phyloP scores from a whole-genome alignment of 495 filamentous ascomycete species.

The Ramalina peruviana region DNA sequence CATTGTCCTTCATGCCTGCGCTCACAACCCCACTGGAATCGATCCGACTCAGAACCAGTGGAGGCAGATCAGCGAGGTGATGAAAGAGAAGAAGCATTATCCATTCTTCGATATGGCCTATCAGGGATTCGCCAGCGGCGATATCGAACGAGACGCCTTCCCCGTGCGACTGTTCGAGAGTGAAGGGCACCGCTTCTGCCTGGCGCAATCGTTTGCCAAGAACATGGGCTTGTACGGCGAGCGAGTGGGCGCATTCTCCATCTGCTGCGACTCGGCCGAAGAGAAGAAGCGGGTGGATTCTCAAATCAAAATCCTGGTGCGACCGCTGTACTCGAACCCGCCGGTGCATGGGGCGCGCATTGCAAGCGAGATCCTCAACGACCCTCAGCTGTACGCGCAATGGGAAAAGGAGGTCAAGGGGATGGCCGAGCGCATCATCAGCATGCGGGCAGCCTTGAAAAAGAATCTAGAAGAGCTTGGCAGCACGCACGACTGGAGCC shows the following conservation, averaged over 20 bases:
- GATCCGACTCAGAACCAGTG: constrained; percentile 90
- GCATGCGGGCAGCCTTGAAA: constrained; percentile 87
- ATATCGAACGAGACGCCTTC: constrained; percentile 86
- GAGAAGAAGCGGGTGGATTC: constrained; percentile 96
- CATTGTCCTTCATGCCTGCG: constrained; percentile 90
- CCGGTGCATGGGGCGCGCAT: constrained; percentile 92
- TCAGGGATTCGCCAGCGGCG: constrained; percentile 91
- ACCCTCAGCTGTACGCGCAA: constrained; percentile 72
- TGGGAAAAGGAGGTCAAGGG: constrained; percentile 96
- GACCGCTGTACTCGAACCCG: constrained; percentile 95
- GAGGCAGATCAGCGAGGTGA: constrained; percentile 77
- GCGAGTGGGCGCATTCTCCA: constrained; percentile 92
- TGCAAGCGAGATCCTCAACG: constrained; percentile 83
- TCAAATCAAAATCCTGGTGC: constrained; percentile 95
- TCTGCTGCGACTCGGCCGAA: constrained; percentile 67
- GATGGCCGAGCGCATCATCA: constrained; percentile 98
- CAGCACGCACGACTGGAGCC: constrained; percentile 92
- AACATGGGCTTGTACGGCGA: constrained; percentile 99
- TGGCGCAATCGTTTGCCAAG: constrained; percentile 96
- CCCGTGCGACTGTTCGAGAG: constrained; percentile 82
- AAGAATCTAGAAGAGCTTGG: constrained; percentile 86
- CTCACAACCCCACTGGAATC: constrained; percentile 96
- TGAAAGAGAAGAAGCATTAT: constrained; percentile 82
- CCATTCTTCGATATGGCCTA: constrained; percentile 99
- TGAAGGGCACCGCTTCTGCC: constrained; percentile 76